phyloP scores from a whole-genome alignment of 805 yeast species.

The Saturnispora dispora region DNA sequence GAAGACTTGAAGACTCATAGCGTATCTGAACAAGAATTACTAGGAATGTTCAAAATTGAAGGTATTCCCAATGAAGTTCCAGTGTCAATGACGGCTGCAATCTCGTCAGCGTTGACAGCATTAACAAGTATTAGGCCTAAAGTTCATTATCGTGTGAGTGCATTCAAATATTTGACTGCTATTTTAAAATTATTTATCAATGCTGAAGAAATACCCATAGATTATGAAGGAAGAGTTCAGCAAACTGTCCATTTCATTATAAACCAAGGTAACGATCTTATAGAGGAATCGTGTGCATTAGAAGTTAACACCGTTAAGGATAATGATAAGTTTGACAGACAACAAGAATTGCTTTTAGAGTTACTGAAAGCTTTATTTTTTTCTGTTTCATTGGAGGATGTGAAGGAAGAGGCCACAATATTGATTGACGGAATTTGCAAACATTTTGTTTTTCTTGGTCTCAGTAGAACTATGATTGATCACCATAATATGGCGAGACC shows the following conservation, averaged over 20 bases:
- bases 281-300: conserved; percentile 18
- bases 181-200: conserved; percentile 63
- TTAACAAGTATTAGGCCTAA: conserved; percentile 59
- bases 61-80: conserved; percentile 58
- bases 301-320: conserved; percentile 38
- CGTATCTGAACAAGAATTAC: conserved; percentile 52
- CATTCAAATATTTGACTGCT: conserved; percentile 62
- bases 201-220: conserved; percentile 38
- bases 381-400: conserved; percentile 66
- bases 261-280: conserved; percentile 24
- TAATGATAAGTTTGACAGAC: conserved; percentile 41
- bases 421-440: conserved; percentile 61
- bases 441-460: conserved; percentile 70
- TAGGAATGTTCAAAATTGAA: conserved; percentile 60
- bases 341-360: conserved; percentile 55
- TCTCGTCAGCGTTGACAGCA: conserved; percentile 66
- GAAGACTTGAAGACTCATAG: conserved; percentile 49
- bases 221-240: conserved; percentile 36
- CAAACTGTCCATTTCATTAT: conserved; percentile 39
- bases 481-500: conserved; percentile 57
- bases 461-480: conserved; percentile 64
- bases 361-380: conserved; percentile 65
- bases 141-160: conserved; percentile 62
- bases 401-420: conserved; percentile 54
- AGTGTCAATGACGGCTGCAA: conserved; percentile 74